Evolutionary conservation across 176 grass and related monocot species (phyloP), one percentile per base, ranked within the genome.

Genomic region (Carex pumila): DNA sequence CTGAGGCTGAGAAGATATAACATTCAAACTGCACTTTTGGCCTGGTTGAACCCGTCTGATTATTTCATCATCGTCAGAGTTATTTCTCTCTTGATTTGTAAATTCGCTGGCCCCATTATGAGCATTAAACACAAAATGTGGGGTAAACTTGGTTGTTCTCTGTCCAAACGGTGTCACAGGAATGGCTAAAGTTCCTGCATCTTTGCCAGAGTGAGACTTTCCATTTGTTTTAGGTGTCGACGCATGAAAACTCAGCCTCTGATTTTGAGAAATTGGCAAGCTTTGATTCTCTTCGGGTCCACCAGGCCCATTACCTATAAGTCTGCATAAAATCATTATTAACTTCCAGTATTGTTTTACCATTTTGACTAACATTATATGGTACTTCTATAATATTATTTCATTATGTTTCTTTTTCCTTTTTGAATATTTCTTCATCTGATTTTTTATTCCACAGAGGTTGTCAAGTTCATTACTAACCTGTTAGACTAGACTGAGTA

Each of bases 101-200:
- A 89, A 61, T 22, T 81, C n/a, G 61, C 81, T 81, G 78, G 69
- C 47, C 81, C 43, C 21, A 71, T 84, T 91, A 31, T 88, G 67
- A 88, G 89, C 57, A 87, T 88, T 91, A 71, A 95, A 88, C 76
- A 86, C 81, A 81, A 83, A 91, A 57, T 95, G 89, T 17, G 88
- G 73, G 54, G 86, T 86, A 91, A 98, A 95, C 82, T 92, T 98
- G 76, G 87, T 87, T 52, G 89, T 89, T 86, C 96, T 63, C 65
- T 91, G 87, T 0, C 92, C 91, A 43, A 98, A 98, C 52, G 96
- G 96, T 52, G 96, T 98, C 57, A 98, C 85, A 66, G 79, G 88
- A 72, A 84, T 88, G 29, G 50, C 86, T 83, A 89, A 90, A 78
- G 80, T 79, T 87, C 90, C 91, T 63, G 80, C 32, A 59, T 82